phyloP scores from a whole-genome alignment of 2,329 filamentous ascomycete species.

The Talaromyces pinophilus region DNA sequence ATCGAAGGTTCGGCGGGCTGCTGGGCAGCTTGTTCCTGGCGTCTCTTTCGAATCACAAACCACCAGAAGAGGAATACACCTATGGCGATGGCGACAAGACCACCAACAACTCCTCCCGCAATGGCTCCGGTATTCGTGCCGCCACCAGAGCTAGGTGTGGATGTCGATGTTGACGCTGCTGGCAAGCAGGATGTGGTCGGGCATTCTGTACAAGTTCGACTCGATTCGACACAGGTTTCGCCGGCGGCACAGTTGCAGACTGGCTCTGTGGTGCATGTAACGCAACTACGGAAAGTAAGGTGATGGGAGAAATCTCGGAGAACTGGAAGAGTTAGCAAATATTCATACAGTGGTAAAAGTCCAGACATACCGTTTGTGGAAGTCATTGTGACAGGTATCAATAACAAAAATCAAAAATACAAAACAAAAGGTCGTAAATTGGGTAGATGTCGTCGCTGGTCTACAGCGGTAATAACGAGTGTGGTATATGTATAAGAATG shows the following conservation, averaged over 20 bases:
- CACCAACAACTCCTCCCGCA: constrained; percentile 86
- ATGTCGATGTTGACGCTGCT: constrained; percentile 36
- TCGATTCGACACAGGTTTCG: constrained; percentile 61
- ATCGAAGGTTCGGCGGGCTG: constrained; percentile 49
- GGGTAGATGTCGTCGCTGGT: constrained; percentile 31
- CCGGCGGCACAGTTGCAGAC: constrained; percentile 61
- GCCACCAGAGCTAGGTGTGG: constrained; percentile 30
- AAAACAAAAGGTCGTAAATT: neutral
- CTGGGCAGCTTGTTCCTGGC: constrained; percentile 55
- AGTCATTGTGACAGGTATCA: constrained; percentile 32
- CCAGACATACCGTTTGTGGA: constrained; percentile 29
- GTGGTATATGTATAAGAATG: constrained; percentile 8
- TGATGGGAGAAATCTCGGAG: constrained; percentile 27
- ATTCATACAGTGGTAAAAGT: constrained; percentile 6
- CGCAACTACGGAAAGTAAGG: constrained; percentile 49
- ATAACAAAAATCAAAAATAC: constrained; percentile 1
- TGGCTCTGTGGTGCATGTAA: constrained; percentile 57
- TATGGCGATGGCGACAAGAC: constrained; percentile 71
- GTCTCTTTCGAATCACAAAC: constrained; percentile 78
- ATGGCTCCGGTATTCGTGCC: constrained; percentile 79
- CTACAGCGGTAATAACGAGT: constrained; percentile 31
- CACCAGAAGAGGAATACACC: constrained; percentile 81
- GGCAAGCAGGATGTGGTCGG: constrained; percentile 59
- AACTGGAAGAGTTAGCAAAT: constrained; percentile 6
- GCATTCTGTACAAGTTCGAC: constrained; percentile 62